A percentile compares a stretch with the other conserved stretches of the same genome.
These are phyloP conservation scores for Candida michaelii DNA, from an alignment of 805 yeast genomes.

Conservation along the genomic window DNA sequence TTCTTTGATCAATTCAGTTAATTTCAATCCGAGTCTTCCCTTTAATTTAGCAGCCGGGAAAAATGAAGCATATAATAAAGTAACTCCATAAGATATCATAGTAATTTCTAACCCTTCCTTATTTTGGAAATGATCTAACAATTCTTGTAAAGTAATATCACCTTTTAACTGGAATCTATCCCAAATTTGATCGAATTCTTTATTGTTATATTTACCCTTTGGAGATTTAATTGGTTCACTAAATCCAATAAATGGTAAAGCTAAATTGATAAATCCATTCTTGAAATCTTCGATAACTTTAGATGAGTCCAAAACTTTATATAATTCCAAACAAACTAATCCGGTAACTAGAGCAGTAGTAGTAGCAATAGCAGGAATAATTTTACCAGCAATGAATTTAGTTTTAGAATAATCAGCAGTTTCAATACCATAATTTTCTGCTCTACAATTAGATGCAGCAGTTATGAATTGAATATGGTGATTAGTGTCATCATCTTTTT, in stretches of 20 bases:
- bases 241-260: slow-evolving; percentile 93
- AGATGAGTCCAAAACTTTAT: slow-evolving; percentile 91
- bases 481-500: slow-evolving; percentile 95
- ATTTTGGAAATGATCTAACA: slow-evolving; percentile 72
- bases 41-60: slow-evolving; percentile 87
- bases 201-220: slow-evolving; percentile 75
- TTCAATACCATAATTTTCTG: slow-evolving; percentile 85
- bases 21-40: slow-evolving; percentile 66
- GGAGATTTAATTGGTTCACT: slow-evolving; percentile 92
- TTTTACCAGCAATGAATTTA: slow-evolving; percentile 96
- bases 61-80: slow-evolving; percentile 88
- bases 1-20: slow-evolving; percentile 76
- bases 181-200: slow-evolving; percentile 88
- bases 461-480: slow-evolving; percentile 95
- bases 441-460: slow-evolving; percentile 96
- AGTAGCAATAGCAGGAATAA: slow-evolving; percentile 98
- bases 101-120: slow-evolving; percentile 84
- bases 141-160: slow-evolving; percentile 70
- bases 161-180: slow-evolving; percentile 85
- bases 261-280: slow-evolving; percentile 19
- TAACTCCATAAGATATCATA: slow-evolving; percentile 90
- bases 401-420: slow-evolving; percentile 87
- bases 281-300: slow-evolving; percentile 42
- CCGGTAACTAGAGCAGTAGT: slow-evolving; percentile 99
- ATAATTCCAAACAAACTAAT: slow-evolving; percentile 84